Evolutionary conservation across 306 rosid genomes (phyloP).

Genomic region (Cucurbita argyrosperma): DNA sequence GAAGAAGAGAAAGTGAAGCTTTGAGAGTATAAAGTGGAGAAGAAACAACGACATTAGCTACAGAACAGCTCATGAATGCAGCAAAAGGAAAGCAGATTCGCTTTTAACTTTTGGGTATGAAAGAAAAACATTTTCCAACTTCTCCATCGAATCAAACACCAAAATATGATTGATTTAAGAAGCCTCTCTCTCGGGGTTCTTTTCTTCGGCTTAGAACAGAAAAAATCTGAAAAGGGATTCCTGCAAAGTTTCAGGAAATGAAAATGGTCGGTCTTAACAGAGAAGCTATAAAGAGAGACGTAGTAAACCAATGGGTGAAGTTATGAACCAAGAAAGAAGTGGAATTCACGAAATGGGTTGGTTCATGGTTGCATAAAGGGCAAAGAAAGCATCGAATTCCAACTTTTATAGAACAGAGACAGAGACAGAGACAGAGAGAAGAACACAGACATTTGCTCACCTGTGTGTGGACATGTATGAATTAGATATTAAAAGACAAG

Average conservation of each 20-base stretch:
- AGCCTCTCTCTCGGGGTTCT: not conserved
- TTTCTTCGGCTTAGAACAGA: not conserved
- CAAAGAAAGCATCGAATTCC: slow-evolving; percentile 40
- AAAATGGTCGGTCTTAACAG: slow-evolving; percentile 1
- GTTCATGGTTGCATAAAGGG: slow-evolving; percentile 18
- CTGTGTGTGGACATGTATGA: slow-evolving; percentile 64
- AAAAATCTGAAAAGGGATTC: not conserved
- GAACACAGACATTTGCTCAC: slow-evolving; percentile 23
- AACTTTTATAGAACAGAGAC: slow-evolving; percentile 44
- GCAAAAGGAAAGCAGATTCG: slow-evolving; percentile 77
- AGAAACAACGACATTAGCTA: slow-evolving; percentile 41
- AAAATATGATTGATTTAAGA: not conserved
- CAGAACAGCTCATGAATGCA: slow-evolving; percentile 61
- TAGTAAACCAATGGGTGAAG: slow-evolving; percentile 4
- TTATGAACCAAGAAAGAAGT: slow-evolving; percentile 26
- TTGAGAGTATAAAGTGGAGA: slow-evolving; percentile 89
- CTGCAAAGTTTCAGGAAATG: slow-evolving; percentile 2
- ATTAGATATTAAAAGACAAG: slow-evolving; percentile 42
- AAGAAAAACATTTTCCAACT: slow-evolving; percentile 26
- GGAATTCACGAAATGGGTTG: slow-evolving; percentile 35
- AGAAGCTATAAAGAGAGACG: not conserved
- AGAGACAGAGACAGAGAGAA: not conserved
- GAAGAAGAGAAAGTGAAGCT: slow-evolving; percentile 68
- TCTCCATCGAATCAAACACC: slow-evolving; percentile 16
- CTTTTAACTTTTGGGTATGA: slow-evolving; percentile 44